A percentile compares a stretch with the other conserved stretches of the same genome.
These are phyloP conservation scores for Dendrobium chrysotoxum DNA, from an alignment of 106 monocot species.

Conservation along the genomic window DNA sequence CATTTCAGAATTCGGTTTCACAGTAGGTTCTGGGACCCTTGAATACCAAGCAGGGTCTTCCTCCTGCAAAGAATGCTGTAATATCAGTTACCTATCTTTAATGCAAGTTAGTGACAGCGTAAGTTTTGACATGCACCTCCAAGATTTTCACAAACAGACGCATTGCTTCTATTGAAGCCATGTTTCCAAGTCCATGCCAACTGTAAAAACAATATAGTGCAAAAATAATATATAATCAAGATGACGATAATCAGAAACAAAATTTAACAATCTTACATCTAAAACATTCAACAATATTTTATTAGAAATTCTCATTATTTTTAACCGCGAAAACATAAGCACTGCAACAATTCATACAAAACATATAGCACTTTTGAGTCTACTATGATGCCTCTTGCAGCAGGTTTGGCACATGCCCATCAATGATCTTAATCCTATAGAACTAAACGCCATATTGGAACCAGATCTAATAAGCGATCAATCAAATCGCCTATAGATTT, in stretches of 20 bases:
- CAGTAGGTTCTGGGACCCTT: constrained; percentile 47
- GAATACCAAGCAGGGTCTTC: constrained; percentile 98
- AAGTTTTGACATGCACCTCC: constrained; percentile 46
- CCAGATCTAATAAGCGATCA: too few species aligned
- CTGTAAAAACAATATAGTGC: constrained; percentile 30
- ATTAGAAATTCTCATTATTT: background rate
- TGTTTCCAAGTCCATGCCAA: constrained; percentile 97
- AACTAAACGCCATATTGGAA: too few species aligned
- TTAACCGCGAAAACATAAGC: background rate
- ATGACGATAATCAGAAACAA: background rate
- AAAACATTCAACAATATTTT: background rate
- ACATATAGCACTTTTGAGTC: background rate
- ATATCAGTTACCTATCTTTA: constrained; percentile 8
- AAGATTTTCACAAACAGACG: constrained; percentile 96
- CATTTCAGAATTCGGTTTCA: constrained; percentile 54
- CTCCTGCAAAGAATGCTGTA: constrained; percentile 48
- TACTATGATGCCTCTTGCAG: background rate
- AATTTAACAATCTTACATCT: background rate
- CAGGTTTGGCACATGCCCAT: background rate
- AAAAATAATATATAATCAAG: background rate
- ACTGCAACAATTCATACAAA: background rate
- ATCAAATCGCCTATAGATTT: too few species aligned
- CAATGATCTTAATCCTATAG: too few species aligned
- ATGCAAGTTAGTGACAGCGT: background rate
- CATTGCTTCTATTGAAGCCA: constrained; percentile 98